phyloP scores from a whole-genome alignment of 805 yeast genomes.

The Pichia phayaonensis region DNA sequence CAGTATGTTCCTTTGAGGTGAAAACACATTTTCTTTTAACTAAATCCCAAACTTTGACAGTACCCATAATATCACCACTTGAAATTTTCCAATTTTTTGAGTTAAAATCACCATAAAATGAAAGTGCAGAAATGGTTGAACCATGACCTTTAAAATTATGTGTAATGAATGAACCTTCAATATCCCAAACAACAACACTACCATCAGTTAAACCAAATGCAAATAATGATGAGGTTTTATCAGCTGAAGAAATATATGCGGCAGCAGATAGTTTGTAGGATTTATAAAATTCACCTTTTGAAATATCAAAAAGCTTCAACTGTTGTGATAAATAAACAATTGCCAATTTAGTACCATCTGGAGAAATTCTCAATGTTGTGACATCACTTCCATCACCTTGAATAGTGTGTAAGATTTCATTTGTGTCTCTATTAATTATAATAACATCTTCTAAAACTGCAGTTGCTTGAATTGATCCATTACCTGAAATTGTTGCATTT shows the following conservation, averaged over 20 bases:
- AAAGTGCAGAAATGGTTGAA: conserved; percentile 68
- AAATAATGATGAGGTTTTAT: conserved; percentile 73
- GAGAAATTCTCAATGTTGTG: conserved; percentile 68
- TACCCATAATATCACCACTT: conserved; percentile 57
- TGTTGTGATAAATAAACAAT: conserved; percentile 60
- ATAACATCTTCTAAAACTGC: conserved; percentile 73
- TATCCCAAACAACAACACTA: conserved; percentile 82
- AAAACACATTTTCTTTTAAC: conserved; percentile 65
- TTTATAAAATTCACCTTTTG: conserved; percentile 35
- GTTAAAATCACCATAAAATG: conserved; percentile 66
- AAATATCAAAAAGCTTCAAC: conserved; percentile 55
- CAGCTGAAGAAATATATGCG: conserved; percentile 68
- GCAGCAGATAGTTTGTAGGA: conserved; percentile 67
- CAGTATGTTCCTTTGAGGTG: conserved; percentile 62
- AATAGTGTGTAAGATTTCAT: conserved; percentile 48
- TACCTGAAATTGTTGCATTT: conserved; percentile 56
- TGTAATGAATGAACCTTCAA: conserved; percentile 79
- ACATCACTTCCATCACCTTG: conserved; percentile 82
- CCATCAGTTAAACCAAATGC: conserved; percentile 98
- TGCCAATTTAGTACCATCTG: conserved; percentile 65
- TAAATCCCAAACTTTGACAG: conserved; percentile 52
- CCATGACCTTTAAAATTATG: conserved; percentile 94
- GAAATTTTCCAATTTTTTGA: conserved; percentile 70
- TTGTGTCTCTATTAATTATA: conserved; percentile 55
- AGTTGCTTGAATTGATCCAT: conserved; percentile 64